phyloP scores from a whole-genome alignment of 148 eudicot species.

The Rhododendron henanense region DNA sequence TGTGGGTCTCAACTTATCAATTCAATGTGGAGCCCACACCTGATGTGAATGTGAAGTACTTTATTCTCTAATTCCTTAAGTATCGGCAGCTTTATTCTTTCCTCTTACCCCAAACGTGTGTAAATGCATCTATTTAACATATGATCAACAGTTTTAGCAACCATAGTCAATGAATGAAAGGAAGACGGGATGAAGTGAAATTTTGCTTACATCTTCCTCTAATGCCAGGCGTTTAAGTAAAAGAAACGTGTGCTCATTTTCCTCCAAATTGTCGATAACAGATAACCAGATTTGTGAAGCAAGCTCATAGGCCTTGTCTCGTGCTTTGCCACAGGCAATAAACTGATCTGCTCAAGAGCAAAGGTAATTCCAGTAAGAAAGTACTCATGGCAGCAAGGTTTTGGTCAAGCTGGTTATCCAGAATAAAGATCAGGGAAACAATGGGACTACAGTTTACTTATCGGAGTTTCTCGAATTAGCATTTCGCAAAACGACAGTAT shows the following conservation, averaged over 20 bases:
- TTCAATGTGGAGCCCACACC: not conserved
- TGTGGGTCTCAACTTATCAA: not conserved
- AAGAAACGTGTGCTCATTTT: conserved; percentile 48
- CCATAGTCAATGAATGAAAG: not conserved
- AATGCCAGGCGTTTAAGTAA: conserved; percentile 65
- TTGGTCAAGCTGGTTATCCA: conserved; percentile 5
- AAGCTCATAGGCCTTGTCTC: conserved; percentile 56
- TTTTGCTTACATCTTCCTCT: conserved; percentile 52
- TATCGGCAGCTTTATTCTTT: not conserved
- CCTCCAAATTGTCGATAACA: conserved; percentile 73
- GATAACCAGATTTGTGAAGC: conserved; percentile 71
- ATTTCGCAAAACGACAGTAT: not conserved
- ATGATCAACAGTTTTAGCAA: not conserved
- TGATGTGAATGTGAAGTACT: not conserved
- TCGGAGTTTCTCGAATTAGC: not conserved
- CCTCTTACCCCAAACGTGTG: not conserved
- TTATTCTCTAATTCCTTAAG: not conserved
- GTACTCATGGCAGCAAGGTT: not conserved
- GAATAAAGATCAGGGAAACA: conserved; percentile 6
- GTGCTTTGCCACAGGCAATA: conserved; percentile 70
- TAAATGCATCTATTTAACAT: not conserved
- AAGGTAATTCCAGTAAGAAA: not conserved
- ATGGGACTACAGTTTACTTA: not conserved
- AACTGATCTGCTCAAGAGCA: conserved; percentile 59
- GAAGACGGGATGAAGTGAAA: not conserved